Evolutionary conservation across 1,284 basidiomycete genomes (phyloP).

Genomic region (Phlebopus sp.): DNA sequence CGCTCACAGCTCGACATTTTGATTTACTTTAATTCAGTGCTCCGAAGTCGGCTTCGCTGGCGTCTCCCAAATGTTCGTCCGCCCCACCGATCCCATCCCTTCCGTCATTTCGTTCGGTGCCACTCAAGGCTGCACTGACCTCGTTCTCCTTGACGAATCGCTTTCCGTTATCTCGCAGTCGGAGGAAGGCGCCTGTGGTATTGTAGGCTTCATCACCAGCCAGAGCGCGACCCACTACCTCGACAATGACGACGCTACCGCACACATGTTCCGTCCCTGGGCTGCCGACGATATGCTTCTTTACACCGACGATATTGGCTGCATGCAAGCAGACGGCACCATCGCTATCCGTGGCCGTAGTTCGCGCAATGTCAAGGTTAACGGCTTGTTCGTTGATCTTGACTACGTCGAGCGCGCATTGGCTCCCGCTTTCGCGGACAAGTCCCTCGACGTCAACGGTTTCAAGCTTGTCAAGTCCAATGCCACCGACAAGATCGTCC

Average conservation of each 20-base stretch:
- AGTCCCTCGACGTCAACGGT: constrained; percentile 8
- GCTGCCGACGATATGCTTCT: constrained; percentile 20
- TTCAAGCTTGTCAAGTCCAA: constrained; percentile 30
- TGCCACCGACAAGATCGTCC: constrained; percentile 19
- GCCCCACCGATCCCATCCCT: constrained; percentile 25
- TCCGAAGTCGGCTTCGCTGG: constrained; percentile 33
- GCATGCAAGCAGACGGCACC: constrained; percentile 28
- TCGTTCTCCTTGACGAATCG: constrained; percentile 26
- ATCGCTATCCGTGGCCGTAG: constrained; percentile 26
- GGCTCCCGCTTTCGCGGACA: constrained; percentile 19
- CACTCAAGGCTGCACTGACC: constrained; percentile 26
- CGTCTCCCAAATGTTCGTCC: constrained; percentile 28
- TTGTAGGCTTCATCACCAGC: constrained; percentile 24
- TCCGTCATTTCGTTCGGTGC: constrained; percentile 23
- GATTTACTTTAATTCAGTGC: constrained; percentile 16
- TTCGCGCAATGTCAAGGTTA: constrained; percentile 29
- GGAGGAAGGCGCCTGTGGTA: constrained; percentile 20
- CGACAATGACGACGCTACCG: constrained; percentile 24
- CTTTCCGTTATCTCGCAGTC: constrained; percentile 17
- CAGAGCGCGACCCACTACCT: constrained; percentile 28
- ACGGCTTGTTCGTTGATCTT: constrained; percentile 28
- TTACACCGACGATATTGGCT: constrained; percentile 29
- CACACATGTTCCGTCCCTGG: constrained; percentile 29
- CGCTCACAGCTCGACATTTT: background rate
- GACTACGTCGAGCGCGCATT: constrained; percentile 29